Conservation (phyloP, 352 stramenopile species). For the Globisporangium iwayamae region DNA sequence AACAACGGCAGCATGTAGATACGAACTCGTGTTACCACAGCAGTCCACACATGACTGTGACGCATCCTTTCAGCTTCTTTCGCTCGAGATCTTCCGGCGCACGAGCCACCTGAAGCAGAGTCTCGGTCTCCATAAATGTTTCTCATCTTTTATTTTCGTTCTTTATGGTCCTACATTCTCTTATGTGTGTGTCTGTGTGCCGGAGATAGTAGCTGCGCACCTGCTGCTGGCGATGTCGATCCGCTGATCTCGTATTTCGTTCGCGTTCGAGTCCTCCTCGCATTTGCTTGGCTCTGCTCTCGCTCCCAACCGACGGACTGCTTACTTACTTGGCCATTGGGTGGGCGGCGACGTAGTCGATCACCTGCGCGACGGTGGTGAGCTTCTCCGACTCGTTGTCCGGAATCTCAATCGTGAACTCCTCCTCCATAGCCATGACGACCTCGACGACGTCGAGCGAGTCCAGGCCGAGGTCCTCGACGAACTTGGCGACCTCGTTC, state of each 20-base stretch:
- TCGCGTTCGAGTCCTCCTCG: background rate
- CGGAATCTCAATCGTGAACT: conserved; percentile 99
- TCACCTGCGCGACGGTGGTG: conserved; percentile 93
- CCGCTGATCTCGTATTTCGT: background rate
- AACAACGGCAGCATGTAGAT: background rate
- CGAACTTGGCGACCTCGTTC: conserved; percentile 92
- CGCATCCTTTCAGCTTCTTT: background rate
- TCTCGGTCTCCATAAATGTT: background rate
- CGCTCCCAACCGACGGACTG: background rate
- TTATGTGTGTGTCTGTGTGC: conserved; percentile 10
- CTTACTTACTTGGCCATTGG: conserved; percentile 97
- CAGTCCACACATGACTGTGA: too few relatives aligned
- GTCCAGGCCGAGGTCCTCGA: conserved; percentile 98
- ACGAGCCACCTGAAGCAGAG: background rate
- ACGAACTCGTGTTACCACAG: background rate
- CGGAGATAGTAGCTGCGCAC: background rate
- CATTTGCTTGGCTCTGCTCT: background rate
- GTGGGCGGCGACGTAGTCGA: conserved; percentile 98
- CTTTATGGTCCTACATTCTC: conserved; percentile 13
- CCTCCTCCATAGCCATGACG: conserved; percentile 99
- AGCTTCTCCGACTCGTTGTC: conserved; percentile 99
- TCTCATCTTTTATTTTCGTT: conserved; percentile 16
- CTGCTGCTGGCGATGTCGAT: background rate
- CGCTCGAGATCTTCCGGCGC: background rate
- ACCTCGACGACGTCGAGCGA: conserved; percentile 96